Base-by-base conservation (phyloP, 2,329 filamentous ascomycete species). In the Penicillium decumbens region DNA sequence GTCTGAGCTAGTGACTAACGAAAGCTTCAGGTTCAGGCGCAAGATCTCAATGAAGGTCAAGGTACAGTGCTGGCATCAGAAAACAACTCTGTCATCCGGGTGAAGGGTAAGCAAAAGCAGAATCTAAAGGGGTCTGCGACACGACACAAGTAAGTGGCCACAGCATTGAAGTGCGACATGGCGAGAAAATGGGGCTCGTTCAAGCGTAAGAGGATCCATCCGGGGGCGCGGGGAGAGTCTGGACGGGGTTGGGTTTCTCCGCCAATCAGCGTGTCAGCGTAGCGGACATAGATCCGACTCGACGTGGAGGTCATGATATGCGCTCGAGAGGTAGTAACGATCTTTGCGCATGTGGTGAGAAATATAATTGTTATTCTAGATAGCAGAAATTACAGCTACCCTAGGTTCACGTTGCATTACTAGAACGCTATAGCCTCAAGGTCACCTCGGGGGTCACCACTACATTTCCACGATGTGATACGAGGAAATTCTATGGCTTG, bases 211-310 rank as follows among this genome's bases (percentile, higher is more conserved):
- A 44, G 33, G 41, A 51, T 51, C 10, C 45, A 46, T 55, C 54
- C 51, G 53, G 53, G 50, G 49, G 49, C 45, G 53, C 58, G 64
- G 63, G 53, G 49, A 49, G 51, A 43, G 38, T 23, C 37, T 35
- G 45, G 46, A 55, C 59, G 56, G 59, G 33, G 51, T 45, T 45
- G 43, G 38, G 56, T 66, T 68, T 60, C 58, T 68, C 65, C 65
- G 61, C 65, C 65, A 68, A 68, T 68, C 52, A 65, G 23, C n/a
- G n/a, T 2, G 3, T 35, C 23, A 13, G 9, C n/a, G 25, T 9
- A 35, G 40, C 15, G 24, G 13, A 39, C 10, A 43, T 35, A 42
- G 40, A 38, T 41, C 38, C 35, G 42, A 39, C 18, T 32, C 15
- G 9, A 10, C 18, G 25, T 29, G 43, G 27, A 25, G 15, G 8